These are phyloP conservation scores for Fusarium musae DNA, from an alignment of 2,329 filamentous ascomycete genomes.

Conservation along the genomic window DNA sequence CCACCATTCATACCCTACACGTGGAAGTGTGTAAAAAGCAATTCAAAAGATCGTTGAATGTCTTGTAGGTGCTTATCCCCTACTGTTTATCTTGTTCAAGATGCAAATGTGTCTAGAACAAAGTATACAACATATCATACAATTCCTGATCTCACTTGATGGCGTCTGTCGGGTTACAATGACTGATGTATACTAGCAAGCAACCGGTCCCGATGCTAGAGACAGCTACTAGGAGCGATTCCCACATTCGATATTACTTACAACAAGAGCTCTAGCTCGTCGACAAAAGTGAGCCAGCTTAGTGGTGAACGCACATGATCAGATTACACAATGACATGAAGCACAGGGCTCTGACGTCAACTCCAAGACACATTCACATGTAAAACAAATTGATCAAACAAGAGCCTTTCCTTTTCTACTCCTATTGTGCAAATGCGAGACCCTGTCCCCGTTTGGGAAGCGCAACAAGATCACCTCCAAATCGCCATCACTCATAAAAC, in stretches of 20 bases:
- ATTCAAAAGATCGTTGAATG: background rate
- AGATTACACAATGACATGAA: background rate
- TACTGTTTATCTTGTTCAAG: background rate
- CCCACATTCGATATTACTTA: too few relatives aligned
- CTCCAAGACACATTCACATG: slow-evolving; percentile 1
- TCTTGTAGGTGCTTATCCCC: too few relatives aligned
- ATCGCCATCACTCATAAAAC: slow-evolving; percentile 43
- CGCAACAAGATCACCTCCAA: slow-evolving; percentile 47
- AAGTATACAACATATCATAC: background rate
- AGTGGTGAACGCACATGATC: background rate
- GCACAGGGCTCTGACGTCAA: background rate
- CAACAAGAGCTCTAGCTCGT: background rate
- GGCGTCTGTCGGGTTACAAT: background rate
- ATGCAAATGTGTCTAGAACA: background rate
- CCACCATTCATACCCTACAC: slow-evolving; percentile 30
- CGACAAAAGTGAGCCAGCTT: rapidly evolving
- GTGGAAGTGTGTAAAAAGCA: background rate
- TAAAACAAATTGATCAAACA: slow-evolving; percentile 43
- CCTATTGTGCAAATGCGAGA: slow-evolving; percentile 51
- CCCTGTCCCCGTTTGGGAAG: slow-evolving; percentile 45
- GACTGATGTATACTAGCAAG: background rate
- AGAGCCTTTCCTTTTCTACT: slow-evolving; percentile 53
- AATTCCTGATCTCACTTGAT: background rate
- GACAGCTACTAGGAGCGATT: background rate
- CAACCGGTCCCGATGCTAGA: background rate